Evolutionary conservation across 148 eudicot genomes (phyloP), one percentile per base, ranked within the genome.

Genomic region (Rhododendron simsii): DNA sequence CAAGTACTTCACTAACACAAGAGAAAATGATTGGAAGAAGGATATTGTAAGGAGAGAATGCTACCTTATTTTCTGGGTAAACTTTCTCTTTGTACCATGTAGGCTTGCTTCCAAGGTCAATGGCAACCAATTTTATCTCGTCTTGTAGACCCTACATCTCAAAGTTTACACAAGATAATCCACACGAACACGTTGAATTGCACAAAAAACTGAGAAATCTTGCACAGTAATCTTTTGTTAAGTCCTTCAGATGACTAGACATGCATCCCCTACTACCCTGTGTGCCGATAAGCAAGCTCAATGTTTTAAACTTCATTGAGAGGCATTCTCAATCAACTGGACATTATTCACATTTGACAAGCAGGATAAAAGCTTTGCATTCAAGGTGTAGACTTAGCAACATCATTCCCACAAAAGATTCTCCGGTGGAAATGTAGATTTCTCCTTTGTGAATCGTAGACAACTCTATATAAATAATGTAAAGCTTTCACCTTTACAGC

Each of bases 61-160:
- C 45, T 77, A 94, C 98, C 98, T 92, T 94, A 78, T 91, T 90
- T 83, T 85, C 89, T 1, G 95, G 92, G 85, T 96, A 93, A 41
- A 94, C 98, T 89, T 94, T 93, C 88, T 93, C 98, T 88, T 91
- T 94, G 91, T 96, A 96, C 98, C 98, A 96, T 67, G 88, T 88
- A 41, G 98, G 98, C 69, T 91, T 90, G 86, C 93, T 89, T 63
- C 55, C 84, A 44, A 77, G 50, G 30, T 77, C 16, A 77, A 77
- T 77, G 28, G 80, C 15, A 41, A 77, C 53, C 80, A 96, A 69
- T 85, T 95, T 87, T 84, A 96, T 96, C 88, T 96, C 85, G n/a
- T 94, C 92, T 78, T 95, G 95, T 75, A 96, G 89, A 23, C 98
- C 98, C 98, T 96, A 89, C 79, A 80, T 86, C 67, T 33, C 74